Evolutionary conservation across 768 basidiomycete genomes (phyloP), one percentile per base, ranked within the genome.

Genomic region (Rhodotorula paludigena): DNA sequence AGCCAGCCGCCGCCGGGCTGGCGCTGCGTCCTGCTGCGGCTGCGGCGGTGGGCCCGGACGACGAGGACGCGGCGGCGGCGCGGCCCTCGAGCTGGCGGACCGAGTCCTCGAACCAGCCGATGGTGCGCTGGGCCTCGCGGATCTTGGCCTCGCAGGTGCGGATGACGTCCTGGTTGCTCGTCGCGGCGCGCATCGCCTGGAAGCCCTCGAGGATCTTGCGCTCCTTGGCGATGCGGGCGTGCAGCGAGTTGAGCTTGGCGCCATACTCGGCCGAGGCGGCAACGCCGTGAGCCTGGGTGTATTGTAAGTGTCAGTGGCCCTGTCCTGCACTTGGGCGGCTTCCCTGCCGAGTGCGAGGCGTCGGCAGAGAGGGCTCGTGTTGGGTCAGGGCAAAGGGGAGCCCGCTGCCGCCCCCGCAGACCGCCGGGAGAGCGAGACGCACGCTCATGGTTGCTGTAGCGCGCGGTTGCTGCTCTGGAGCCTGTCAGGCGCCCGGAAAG

Each of bases 141-240:
- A 92, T 89, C 82, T 91, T 87, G 71, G 85, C 85, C 72, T 92
- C 89, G 74, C 86, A 89, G 71, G 84, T 83, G 69, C 87, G 83
- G 57, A 90, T 81, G 55, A 93, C 92, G 80, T 92, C 90, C 73
- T 85, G 88, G 76, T 94, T 94, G 51, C 81, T 84, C 39, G 91
- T 92, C 4, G 91, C 91, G 78, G 85, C 84, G 53, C 87, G 84
- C 63, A 93, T 82, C 73, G 84, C 83, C 77, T 87, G 85, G 36
- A 87, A 86, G 25, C 87, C 91, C 79, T 92, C 89, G 72, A 94
- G 83, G 77, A 93, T 87, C 84, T 90, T 92, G 80, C 88, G 88
- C 81, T 94, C 90, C 42, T 88, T 92, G 81, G 88, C 85, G 78
- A 94, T 92, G 78, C 89, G 88, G 80, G 85, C 87, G 81, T 87